These are phyloP conservation scores for Hanseniaspora gamundiae DNA, from an alignment of 1,139 yeast species.

Conservation along the genomic window DNA sequence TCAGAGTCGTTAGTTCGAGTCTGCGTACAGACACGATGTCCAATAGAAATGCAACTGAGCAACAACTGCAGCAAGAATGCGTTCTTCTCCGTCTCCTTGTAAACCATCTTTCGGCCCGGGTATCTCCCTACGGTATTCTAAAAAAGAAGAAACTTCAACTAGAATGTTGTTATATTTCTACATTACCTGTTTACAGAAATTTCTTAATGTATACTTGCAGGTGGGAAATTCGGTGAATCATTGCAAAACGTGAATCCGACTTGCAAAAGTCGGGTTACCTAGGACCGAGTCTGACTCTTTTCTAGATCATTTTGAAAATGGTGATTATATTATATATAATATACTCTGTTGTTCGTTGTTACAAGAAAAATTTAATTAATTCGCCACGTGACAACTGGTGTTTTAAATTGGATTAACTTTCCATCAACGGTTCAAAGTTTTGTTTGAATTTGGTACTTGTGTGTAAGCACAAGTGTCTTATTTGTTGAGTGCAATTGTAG, in stretches of 20 bases:
- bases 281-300: background rate
- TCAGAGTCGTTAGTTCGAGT: too few species aligned
- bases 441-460: too few species aligned
- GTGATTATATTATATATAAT: background rate
- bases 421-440: constrained; percentile 7
- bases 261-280: background rate
- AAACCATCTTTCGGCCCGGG: too few species aligned
- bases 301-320: background rate
- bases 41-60: too few species aligned
- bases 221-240: constrained; percentile 10
- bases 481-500: constrained; percentile 10
- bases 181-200: background rate
- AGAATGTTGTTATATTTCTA: constrained; percentile 1
- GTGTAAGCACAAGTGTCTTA: too few species aligned
- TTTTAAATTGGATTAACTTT: background rate
- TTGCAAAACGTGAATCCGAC: constrained; percentile 2
- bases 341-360: constrained; percentile 7
- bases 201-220: constrained; percentile 2
- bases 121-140: too few species aligned
- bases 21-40: too few species aligned
- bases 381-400: background rate
- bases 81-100: too few species aligned
- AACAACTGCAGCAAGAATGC: too few species aligned
- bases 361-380: constrained; percentile 7
- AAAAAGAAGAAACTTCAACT: too few species aligned